Conservation (phyloP, 345 rosid species). For the Murraya koenigii region DNA sequence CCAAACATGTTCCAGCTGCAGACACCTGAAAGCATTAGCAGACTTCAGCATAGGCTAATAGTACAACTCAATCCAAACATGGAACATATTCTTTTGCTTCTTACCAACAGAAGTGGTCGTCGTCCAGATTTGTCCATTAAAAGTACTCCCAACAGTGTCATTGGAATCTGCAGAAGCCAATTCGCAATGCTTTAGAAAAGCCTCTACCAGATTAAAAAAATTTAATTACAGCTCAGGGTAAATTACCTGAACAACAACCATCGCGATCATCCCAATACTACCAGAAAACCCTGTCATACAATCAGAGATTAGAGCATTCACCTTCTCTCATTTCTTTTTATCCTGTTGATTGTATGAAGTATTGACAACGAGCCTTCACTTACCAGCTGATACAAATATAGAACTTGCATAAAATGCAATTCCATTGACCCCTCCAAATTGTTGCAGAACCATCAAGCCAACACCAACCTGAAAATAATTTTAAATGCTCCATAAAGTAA, state of each 20-base stretch:
- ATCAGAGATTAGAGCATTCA: neutral
- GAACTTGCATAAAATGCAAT: slow-evolving; percentile 52
- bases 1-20: slow-evolving; percentile 80
- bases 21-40: slow-evolving; percentile 49
- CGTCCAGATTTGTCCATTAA: slow-evolving; percentile 78
- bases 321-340: neutral
- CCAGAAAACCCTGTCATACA: slow-evolving; percentile 64
- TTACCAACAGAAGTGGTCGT: slow-evolving; percentile 72
- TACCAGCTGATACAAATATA: slow-evolving; percentile 56
- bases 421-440: slow-evolving; percentile 70
- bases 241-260: slow-evolving; percentile 76
- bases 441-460: slow-evolving; percentile 79
- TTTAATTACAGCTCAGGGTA: neutral
- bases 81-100: neutral
- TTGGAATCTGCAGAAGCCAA: slow-evolving; percentile 53
- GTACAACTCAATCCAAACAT: neutral
- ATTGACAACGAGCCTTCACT: neutral
- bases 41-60: neutral
- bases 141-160: slow-evolving; percentile 60
- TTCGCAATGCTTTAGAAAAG: neutral
- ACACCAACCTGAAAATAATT: slow-evolving; percentile 50
- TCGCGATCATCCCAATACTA: slow-evolving; percentile 60
- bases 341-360: neutral
- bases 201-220: neutral
- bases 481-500: neutral